Evolutionary conservation across 2,329 filamentous ascomycete species (phyloP), one percentile per base, ranked within the genome.

Genomic region (Fusarium zealandicum): DNA sequence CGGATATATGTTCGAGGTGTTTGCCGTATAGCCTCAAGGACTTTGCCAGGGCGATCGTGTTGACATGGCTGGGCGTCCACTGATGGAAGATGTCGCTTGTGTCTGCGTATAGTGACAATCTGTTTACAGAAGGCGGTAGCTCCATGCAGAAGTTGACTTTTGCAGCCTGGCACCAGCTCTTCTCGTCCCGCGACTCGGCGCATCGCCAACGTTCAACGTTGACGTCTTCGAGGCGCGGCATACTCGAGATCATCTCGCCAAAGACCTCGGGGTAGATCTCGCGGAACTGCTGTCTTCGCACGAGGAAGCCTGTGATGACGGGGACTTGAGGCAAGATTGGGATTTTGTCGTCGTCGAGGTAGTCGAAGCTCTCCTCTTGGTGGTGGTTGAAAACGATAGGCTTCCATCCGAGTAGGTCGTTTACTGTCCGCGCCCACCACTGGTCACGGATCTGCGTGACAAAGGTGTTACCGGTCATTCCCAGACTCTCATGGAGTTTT

Each of bases 271-370:
- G 41, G 1, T 1, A n/a, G 1, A 61, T 25, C 1, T 14, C 22
- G 4, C 45, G 45, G 16, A 59, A 56, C 1, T 62, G 35, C 6
- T 39, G 46, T n/a, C 16, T 16, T 4, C 58, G 54, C 14, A 62
- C 37, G 1, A 62, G 39, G 2, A 61, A 45, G 2, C 33, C 39
- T 6, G 31, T 33, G 6, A 62, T 14, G 3, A 30, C 36, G 3
- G 31, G 18, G 3, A 61, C 35, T 0, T 1, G 1, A 4, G 58
- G 49, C 2, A 61, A 12, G 3, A 18, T 11, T 4, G 13, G 27
- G 1, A 7, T 4, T 3, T 31, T 10, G 1, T 41, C 9, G 0
- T 58, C 18, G 6, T 12, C 4, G 6, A 9, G n/a, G 3, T 6
- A 13, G 1, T 16, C 9, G 6, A 13, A 8, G 4, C 17, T 14